phyloP scores from a whole-genome alignment of 2,329 filamentous ascomycete genomes.

The Blastomyces emzantsi region DNA sequence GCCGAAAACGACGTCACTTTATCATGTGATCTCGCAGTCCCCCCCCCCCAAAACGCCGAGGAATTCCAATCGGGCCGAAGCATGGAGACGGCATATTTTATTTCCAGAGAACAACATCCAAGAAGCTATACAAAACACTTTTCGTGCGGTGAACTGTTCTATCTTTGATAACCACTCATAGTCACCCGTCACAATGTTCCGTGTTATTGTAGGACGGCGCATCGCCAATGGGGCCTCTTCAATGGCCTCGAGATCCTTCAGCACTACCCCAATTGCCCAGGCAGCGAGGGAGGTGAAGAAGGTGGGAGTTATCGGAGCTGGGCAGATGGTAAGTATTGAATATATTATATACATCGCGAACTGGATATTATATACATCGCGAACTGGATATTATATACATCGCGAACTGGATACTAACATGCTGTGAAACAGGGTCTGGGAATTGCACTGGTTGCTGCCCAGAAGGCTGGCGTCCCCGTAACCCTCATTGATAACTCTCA shows the following conservation, averaged over 20 bases:
- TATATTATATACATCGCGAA: neutral
- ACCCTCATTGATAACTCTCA: constrained; percentile 77
- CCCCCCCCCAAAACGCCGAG: neutral
- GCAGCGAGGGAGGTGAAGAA: constrained; percentile 64
- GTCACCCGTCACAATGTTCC: constrained; percentile 25
- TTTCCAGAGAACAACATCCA: neutral
- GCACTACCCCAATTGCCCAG: constrained; percentile 52
- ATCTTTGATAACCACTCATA: neutral
- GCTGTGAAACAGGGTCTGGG: constrained; percentile 62
- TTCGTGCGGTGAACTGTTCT: neutral
- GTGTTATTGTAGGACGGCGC: constrained; percentile 26
- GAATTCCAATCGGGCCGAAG: neutral
- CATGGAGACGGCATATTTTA: neutral
- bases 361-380: neutral
- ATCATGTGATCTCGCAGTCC: neutral
- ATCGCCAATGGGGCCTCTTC: constrained; percentile 27
- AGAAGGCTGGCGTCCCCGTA: constrained; percentile 73
- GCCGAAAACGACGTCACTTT: neutral
- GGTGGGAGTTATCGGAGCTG: constrained; percentile 85
- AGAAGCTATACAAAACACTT: neutral
- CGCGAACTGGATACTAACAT: neutral
- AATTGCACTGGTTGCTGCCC: constrained; percentile 88
- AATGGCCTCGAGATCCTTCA: constrained; percentile 52
- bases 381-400: neutral
- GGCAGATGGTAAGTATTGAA: constrained; percentile 69